Evolutionary conservation across 2,329 filamentous ascomycete genomes (phyloP).

Genomic region (Xylaria digitata): DNA sequence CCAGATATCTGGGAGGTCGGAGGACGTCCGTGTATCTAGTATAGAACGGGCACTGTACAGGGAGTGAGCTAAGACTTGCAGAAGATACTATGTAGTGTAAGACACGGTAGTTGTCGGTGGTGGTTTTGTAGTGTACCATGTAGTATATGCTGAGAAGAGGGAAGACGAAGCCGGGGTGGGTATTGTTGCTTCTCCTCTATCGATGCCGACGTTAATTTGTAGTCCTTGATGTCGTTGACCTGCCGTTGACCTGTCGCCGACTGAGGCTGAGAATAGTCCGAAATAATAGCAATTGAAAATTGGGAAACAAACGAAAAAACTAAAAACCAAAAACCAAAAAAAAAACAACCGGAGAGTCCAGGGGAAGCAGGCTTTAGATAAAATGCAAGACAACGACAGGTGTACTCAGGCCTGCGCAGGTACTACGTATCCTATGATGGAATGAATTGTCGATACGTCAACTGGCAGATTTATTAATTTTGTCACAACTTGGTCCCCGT

Average conservation of each 20-base stretch:
- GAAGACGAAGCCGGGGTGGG: slow-evolving; percentile 32
- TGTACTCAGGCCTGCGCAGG: slow-evolving; percentile 23
- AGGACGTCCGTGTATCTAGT: slow-evolving; percentile 38
- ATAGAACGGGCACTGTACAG: slow-evolving; percentile 40
- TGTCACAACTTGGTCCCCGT: slow-evolving; percentile 37
- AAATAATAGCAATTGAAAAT: slow-evolving; percentile 10
- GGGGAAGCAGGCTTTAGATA: slow-evolving; percentile 47
- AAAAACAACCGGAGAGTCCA: slow-evolving; percentile 12
- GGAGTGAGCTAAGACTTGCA: slow-evolving; percentile 39
- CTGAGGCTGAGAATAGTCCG: slow-evolving; percentile 29
- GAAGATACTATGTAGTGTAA: slow-evolving; percentile 20
- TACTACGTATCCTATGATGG: slow-evolving; percentile 45
- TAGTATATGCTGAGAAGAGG: background rate
- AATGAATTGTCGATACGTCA: slow-evolving; percentile 49
- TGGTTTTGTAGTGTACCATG: slow-evolving; percentile 14
- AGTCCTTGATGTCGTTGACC: background rate
- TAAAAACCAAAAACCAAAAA: too few species aligned
- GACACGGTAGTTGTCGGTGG: slow-evolving; percentile 29
- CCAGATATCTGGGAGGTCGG: slow-evolving; percentile 49
- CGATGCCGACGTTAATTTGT: background rate
- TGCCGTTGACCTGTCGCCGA: slow-evolving; percentile 7
- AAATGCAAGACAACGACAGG: slow-evolving; percentile 35
- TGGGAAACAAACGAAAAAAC: slow-evolving; percentile 17
- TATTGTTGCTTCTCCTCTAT: background rate
- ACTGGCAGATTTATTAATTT: slow-evolving; percentile 48